Base-by-base conservation (phyloP, 2,329 filamentous ascomycete genomes). In the Fusarium abutilonis region DNA sequence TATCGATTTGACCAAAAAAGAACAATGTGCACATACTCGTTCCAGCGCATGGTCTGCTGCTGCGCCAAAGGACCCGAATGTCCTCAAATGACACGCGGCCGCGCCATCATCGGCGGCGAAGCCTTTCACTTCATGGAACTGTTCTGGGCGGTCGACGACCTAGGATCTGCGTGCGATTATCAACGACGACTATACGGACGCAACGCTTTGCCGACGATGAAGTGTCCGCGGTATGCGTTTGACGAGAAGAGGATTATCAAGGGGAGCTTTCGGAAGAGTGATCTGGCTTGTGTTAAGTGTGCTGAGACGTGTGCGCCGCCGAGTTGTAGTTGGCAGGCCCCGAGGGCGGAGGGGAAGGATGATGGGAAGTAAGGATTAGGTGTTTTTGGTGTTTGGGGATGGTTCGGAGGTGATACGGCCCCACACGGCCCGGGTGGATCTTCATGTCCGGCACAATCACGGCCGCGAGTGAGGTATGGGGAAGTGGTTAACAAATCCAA, bases 21-120 rank as follows among this genome's bases (percentile, higher is more conserved):
- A 13, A 29, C 29, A 39, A 70, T 71, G 69, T 71, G 69, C 53
- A 71, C 69, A 42, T 71, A 71, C 45, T 66, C 68, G 0, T 71
- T 70, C 57, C 65, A 71, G 45, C 67, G 67, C 43, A 57, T 66
- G 48, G 67, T 70, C 46, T 71, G 69, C 67, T 65, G 58, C 44
- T 71, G 68, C 63, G 67, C 67, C 58, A 71, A 71, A 46, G 68
- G 68, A n/a, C 48, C 58, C 42, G 65, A 68, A 9, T 71, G 68
- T 28, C 68, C 68, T 1, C 68, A 71, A 39, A 68, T 70, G 65
- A 38, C 51, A 10, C 56, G 60, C 28, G 68, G 67, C 1, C 58
- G 60, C 9, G 67, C 54, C 42, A 29, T 67, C 11, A 58, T 71
- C 19, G 55, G 50, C 28, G 67, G 68, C 55, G 67, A 71, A 34